These are phyloP conservation scores for Erucastrum elatum DNA, from an alignment of 345 rosid species.

Conservation along the genomic window DNA sequence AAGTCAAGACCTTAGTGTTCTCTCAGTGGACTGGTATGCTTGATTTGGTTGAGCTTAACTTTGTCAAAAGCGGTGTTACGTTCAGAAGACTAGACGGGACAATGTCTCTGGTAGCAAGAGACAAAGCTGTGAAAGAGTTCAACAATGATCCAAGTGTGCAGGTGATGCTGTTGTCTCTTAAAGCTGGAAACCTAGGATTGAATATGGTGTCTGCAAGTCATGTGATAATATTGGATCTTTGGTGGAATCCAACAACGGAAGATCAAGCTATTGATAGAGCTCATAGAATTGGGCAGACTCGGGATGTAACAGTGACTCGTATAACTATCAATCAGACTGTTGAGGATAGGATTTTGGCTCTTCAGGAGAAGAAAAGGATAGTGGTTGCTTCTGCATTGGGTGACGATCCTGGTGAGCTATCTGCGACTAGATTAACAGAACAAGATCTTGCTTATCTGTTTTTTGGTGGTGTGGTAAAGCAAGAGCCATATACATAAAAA, in stretches of 20 bases:
- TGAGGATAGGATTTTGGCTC: conserved; percentile 2
- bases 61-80: not conserved
- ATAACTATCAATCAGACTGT: not conserved
- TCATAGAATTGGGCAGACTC: not conserved
- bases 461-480: not conserved
- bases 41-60: not conserved
- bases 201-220: conserved; percentile 1
- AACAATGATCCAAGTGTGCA: conserved; percentile 1
- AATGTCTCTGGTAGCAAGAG: not conserved
- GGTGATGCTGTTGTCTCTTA: conserved; percentile 1
- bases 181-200: not conserved
- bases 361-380: not conserved
- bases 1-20: not conserved
- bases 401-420: not conserved
- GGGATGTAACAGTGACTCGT: not conserved
- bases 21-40: conserved; percentile 1
- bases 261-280: conserved; percentile 4
- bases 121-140: not conserved
- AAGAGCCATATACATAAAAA: not conserved
- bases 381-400: conserved; percentile 9
- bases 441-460: not conserved
- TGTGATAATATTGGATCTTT: not conserved
- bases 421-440: not conserved
- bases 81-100: not conserved
- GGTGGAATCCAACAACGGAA: conserved; percentile 6